Percentiles rank a stretch among this genome's conserved stretches.
These are phyloP conservation scores for Peronospora belbahrii DNA, from an alignment of 352 stramenopile species.

Conservation along the genomic window DNA sequence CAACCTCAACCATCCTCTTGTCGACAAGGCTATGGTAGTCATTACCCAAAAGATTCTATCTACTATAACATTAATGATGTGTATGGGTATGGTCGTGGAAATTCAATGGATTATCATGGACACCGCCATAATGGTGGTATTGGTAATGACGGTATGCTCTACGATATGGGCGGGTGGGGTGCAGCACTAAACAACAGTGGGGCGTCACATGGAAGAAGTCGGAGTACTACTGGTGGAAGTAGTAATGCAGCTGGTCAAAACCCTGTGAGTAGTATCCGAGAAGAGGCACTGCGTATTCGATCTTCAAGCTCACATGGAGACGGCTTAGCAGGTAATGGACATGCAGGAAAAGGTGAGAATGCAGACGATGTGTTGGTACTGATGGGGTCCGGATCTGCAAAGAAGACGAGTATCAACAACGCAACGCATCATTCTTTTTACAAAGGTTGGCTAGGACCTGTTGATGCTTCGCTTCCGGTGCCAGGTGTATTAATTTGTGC, in stretches of 20 bases:
- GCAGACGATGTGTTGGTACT: slow-evolving; percentile 28
- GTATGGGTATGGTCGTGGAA: slow-evolving; percentile 30
- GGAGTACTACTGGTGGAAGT: slow-evolving; percentile 13
- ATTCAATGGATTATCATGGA: slow-evolving; percentile 28
- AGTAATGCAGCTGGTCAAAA: slow-evolving; percentile 6
- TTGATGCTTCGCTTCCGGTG: slow-evolving; percentile 65
- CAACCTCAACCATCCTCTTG: slow-evolving; percentile 12
- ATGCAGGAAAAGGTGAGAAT: slow-evolving; percentile 17
- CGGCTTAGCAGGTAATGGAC: slow-evolving; percentile 18
- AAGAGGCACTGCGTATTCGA: slow-evolving; percentile 58
- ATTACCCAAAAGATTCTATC: slow-evolving; percentile 24
- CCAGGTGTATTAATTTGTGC: slow-evolving; percentile 62
- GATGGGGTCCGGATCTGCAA: slow-evolving; percentile 14
- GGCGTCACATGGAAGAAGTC: slow-evolving; percentile 14
- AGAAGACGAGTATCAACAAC: slow-evolving; percentile 20
- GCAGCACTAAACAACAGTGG: slow-evolving; percentile 18
- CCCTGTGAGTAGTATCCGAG: slow-evolving; percentile 48
- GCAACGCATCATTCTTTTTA: slow-evolving; percentile 42
- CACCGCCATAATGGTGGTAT: slow-evolving; percentile 19
- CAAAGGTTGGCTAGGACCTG: slow-evolving; percentile 59
- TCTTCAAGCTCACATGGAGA: slow-evolving; percentile 39
- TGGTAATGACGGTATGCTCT: slow-evolving; percentile 29
- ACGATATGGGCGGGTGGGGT: slow-evolving; percentile 28
- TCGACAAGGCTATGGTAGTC: slow-evolving; percentile 18
- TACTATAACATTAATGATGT: slow-evolving; percentile 35